These are phyloP conservation scores for Begonia peltatifolia DNA, from an alignment of 306 rosid species.

Conservation along the genomic window DNA sequence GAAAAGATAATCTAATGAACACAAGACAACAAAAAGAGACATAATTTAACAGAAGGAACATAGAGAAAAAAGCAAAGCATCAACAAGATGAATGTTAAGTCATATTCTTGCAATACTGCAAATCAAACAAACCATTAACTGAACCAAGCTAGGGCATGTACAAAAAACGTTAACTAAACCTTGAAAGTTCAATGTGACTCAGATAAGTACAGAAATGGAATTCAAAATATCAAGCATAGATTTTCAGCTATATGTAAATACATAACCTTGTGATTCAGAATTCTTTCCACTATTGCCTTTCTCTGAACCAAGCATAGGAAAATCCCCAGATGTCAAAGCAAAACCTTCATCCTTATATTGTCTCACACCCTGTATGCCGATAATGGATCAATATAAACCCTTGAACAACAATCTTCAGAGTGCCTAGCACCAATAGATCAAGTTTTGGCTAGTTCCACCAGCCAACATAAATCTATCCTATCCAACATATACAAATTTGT, in stretches of 20 bases:
- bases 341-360: slow-evolving; percentile 53
- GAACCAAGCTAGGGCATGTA: neutral
- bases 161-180: no score
- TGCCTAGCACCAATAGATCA: no score
- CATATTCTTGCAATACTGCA: neutral
- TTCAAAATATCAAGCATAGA: slow-evolving; percentile 2
- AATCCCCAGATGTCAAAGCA: slow-evolving; percentile 82
- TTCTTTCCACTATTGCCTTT: slow-evolving; percentile 51
- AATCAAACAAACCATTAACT: neutral
- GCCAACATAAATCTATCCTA: no score
- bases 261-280: slow-evolving; percentile 49
- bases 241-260: slow-evolving; percentile 11
- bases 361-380: slow-evolving; percentile 38
- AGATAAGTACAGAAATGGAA: neutral
- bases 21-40: neutral
- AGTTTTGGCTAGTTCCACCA: no score
- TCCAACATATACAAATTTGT: no score
- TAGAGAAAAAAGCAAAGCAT: neutral
- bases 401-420: slow-evolving; percentile 3
- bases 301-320: slow-evolving; percentile 92
- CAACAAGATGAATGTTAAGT: neutral
- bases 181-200: no score
- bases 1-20: no score
- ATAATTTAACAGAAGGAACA: neutral
- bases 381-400: slow-evolving; percentile 7